Evolutionary conservation across 306 rosid species (phyloP), one percentile per base, ranked within the genome.

Genomic region (Astragalus glycyphyllos): DNA sequence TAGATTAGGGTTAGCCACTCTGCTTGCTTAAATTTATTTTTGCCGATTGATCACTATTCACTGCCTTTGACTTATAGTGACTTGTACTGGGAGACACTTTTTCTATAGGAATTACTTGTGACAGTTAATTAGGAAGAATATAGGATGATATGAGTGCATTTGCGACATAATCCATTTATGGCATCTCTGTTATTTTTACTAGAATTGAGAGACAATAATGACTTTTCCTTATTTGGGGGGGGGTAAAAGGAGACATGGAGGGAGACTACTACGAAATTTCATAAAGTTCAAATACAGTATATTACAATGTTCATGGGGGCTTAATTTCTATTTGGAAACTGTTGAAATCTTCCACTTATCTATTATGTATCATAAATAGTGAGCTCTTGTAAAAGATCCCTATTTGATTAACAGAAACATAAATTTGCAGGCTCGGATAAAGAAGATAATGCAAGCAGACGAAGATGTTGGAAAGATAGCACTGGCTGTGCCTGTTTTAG

Each of bases 381-480:
- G 37, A n/a, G 29, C 34, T 64, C 38, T 57, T 63, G 47, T 23
- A 41, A 78, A 54, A n/a, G 32, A 49, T 15, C 46, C 12, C 42
- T 65, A 14, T 44, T 48, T 77, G 68, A 78, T 74, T 31, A 66
- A 79, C 41, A 46, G 12, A 60, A 58, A 66, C 55, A 46, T 65
- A 32, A 56, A 70, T 63, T 58, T 76, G 78, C 91, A 93, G 98
- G 94, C 97, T 72, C 91, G 98, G 50, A 93, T 93, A n/a, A 93
- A 93, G 84, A 93, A 93, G 84, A 93, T 93, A 49, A 93, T 93
- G 97, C 98, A 93, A 90, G 96, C 98, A 50, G 98, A 93, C 63
- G 97, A 93, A 58, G 98, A 93, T 70, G 92, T 93, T 83, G 98
- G 98, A 32, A 93, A 93, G 88, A 93, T 93, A 79, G 98, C 98